Conservation (phyloP, 2,329 filamentous ascomycete species). For the Arthrobotrys sinensis region DNA sequence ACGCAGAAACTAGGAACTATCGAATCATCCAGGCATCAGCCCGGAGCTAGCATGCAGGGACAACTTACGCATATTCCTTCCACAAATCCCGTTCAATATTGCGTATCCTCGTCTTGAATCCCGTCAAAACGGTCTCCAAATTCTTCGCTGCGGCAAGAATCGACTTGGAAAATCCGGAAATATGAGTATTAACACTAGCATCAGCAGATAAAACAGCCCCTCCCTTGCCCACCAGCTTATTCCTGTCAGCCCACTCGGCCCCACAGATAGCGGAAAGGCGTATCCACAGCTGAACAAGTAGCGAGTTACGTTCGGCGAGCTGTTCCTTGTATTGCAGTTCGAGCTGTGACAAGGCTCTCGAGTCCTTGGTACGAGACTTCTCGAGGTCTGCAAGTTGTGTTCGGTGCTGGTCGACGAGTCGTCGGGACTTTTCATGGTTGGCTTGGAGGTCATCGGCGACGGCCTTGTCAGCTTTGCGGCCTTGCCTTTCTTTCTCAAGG, state of each 20-base stretch:
- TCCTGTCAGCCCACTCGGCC: conserved; percentile 89
- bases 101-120: conserved; percentile 85
- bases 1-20: background rate
- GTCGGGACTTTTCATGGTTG: conserved; percentile 87
- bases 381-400: conserved; percentile 89
- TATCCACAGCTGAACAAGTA: conserved; percentile 92
- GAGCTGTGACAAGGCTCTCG: conserved; percentile 80
- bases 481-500: conserved; percentile 89
- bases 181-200: conserved; percentile 79
- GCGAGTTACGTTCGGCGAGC: conserved; percentile 87
- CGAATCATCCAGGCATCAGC: conserved; percentile 8
- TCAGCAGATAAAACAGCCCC: conserved; percentile 60
- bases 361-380: conserved; percentile 81
- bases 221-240: conserved; percentile 77
- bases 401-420: conserved; percentile 87
- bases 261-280: conserved; percentile 88
- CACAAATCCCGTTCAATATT: conserved; percentile 89
- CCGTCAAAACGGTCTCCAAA: conserved; percentile 83
- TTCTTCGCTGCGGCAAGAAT: conserved; percentile 87
- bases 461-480: conserved; percentile 86
- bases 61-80: conserved; percentile 81
- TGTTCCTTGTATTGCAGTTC: conserved; percentile 89
- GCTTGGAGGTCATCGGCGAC: conserved; percentile 91
- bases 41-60: background rate
- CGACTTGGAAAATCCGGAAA: conserved; percentile 91